phyloP scores from a whole-genome alignment of 2,329 filamentous ascomycete species.

The Calonectria hongkongensis region DNA sequence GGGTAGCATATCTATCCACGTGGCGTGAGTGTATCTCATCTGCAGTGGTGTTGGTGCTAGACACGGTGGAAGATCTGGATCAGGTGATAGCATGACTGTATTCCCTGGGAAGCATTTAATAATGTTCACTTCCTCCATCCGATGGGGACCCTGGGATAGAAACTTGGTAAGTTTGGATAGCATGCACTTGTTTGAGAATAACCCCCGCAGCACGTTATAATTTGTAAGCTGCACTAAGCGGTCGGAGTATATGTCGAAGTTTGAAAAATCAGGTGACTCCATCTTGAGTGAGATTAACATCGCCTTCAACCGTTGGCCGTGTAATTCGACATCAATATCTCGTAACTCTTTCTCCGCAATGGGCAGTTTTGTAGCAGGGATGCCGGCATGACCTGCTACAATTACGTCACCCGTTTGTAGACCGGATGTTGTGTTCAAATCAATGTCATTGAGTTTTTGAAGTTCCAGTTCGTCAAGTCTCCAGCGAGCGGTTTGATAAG shows the following conservation, averaged over 20 bases:
- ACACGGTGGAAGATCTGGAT: background rate
- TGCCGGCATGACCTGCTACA: background rate
- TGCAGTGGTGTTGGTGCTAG: conserved; percentile 64
- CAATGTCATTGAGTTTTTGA: too few species aligned
- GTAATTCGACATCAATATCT: background rate
- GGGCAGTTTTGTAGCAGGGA: background rate
- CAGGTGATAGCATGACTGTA: background rate
- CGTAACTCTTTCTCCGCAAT: background rate
- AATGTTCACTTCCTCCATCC: background rate
- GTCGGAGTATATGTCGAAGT: conserved; percentile 6
- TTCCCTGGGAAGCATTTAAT: conserved; percentile 19
- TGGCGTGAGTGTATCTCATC: conserved; percentile 59
- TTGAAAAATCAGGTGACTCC: background rate
- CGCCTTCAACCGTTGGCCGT: background rate
- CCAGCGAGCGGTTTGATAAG: conserved; percentile 40
- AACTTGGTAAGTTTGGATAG: conserved; percentile 30
- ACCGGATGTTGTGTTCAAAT: accelerated
- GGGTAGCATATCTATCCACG: conserved; percentile 66
- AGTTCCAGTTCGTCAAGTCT: conserved; percentile 30
- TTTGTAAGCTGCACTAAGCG: conserved; percentile 38
- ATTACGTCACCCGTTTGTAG: too few species aligned
- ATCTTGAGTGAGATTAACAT: background rate
- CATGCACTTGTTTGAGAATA: conserved; percentile 36
- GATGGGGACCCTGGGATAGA: background rate
- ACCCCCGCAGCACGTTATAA: conserved; percentile 31